Conservation (phyloP, 2,329 filamentous ascomycete species). For the Alternaria metachromatica region DNA sequence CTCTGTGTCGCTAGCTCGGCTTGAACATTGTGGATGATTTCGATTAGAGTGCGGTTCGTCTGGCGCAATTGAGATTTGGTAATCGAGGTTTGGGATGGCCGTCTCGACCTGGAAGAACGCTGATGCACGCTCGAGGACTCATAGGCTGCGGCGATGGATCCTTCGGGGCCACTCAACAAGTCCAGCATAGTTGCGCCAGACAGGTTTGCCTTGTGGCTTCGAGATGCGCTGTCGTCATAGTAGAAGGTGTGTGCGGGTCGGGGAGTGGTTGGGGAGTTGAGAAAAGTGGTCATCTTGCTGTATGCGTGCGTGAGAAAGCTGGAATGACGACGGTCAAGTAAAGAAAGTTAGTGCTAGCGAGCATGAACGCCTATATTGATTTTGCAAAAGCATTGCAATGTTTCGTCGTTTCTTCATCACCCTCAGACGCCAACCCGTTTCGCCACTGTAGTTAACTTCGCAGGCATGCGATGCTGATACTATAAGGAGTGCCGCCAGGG, state of each 20-base stretch:
- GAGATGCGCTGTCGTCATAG: conserved; percentile 9
- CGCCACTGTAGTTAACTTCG: conserved; percentile 13
- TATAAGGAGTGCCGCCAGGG: conserved; percentile 4
- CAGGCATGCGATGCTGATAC: conserved; percentile 9
- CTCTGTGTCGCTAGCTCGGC: conserved; percentile 34
- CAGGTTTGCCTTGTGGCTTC: conserved; percentile 25
- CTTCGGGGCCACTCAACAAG: conserved; percentile 19
- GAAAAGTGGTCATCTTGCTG: conserved; percentile 21
- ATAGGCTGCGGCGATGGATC: conserved; percentile 21
- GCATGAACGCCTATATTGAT: conserved; percentile 4
- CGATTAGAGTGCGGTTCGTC: conserved; percentile 33
- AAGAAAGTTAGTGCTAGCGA: conserved; percentile 1
- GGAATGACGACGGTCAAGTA: background rate
- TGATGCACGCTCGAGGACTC: conserved; percentile 2
- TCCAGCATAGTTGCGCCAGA: conserved; percentile 33
- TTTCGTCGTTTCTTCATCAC: conserved; percentile 1
- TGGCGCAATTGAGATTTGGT: conserved; percentile 35
- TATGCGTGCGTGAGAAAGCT: background rate
- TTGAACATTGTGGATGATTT: conserved; percentile 40
- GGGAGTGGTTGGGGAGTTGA: conserved; percentile 15
- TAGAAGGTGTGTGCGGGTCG: conserved; percentile 12
- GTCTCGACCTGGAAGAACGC: conserved; percentile 19
- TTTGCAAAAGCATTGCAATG: conserved; percentile 16
- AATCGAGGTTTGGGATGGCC: conserved; percentile 29
- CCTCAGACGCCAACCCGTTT: conserved; percentile 22